Base-by-base conservation (phyloP, 495 filamentous ascomycete genomes). In the Penicillium pancosmium region DNA sequence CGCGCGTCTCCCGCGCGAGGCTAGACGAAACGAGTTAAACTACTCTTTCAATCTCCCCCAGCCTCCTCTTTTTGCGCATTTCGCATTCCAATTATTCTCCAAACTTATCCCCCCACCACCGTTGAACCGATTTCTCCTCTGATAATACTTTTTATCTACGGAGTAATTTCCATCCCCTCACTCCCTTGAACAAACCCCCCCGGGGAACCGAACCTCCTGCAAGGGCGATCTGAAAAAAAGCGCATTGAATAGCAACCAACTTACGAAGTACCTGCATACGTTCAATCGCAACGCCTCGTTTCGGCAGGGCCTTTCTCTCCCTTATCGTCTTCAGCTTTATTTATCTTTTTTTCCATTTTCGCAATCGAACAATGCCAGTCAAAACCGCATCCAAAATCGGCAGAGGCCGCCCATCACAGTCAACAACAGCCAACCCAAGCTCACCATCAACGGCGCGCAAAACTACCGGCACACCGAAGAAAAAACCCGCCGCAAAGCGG, bases 401-500 rank as follows among this genome's bases (percentile, higher is more conserved):
- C 49, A 44, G 59, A 57, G 19, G 27, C 31, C 31, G 60, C 50
- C 21, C 62, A 48, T 13, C 48, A 35, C 27, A 48, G 27, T 50
- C 48, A 34, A 8, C 53, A 41, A 16, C 55, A 12, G 54, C 23
- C 23, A 23, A 47, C 46, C 58, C 47, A 60, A 53, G 50, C 52
- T 5, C 36, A 5, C 36, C 36, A 38, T 31, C 57, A 5, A 64
- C 44, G 23, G 23, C 23, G 36, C 54, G 33, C 18, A 60, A 59
- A 46, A 8, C 50, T 40, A 50, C 34, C 11, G 21, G 33, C 11
- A 64, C 49, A 57, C 56, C 44, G 35, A 60, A 62, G 18, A 77
- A 76, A 54, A 61, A 54, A 35, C 44, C 68, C 6, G 47, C 61
- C 5, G 62, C 50, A 52, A 64, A 68, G 23, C 59, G 56, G 38